These are phyloP conservation scores for Dioscorea alata DNA, from an alignment of 106 monocot species.

Conservation along the genomic window DNA sequence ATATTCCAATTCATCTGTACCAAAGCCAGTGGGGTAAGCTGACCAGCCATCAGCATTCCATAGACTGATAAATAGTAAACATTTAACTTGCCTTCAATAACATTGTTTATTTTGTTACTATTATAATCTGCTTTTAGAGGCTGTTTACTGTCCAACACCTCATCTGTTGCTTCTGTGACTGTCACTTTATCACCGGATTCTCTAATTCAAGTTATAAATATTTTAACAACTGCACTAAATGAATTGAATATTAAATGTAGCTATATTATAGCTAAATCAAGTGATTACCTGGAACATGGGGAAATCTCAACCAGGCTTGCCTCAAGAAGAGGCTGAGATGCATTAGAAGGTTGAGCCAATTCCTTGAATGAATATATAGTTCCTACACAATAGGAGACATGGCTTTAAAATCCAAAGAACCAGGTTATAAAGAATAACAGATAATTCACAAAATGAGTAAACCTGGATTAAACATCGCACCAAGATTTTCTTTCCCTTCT, in stretches of 20 bases:
- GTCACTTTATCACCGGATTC: conserved; percentile 10
- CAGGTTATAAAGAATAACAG: background rate
- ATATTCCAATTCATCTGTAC: conserved; percentile 17
- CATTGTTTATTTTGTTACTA: background rate
- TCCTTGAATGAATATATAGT: background rate
- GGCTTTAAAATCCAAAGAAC: background rate
- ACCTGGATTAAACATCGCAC: conserved; percentile 6
- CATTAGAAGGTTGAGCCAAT: conserved; percentile 17
- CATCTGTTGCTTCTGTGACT: conserved; percentile 4
- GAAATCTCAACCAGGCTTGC: conserved; percentile 10
- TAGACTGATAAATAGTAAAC: no score
- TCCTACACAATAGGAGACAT: conserved; percentile 13
- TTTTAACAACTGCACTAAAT: background rate
- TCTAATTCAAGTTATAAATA: conserved; percentile 11
- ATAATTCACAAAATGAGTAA: background rate
- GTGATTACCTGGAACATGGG: conserved; percentile 33
- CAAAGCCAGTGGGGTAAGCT: conserved; percentile 5
- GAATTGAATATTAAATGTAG: background rate
- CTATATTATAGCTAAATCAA: background rate
- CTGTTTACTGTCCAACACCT: conserved; percentile 4
- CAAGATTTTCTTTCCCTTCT: conserved; percentile 12
- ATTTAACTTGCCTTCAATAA: conserved; percentile 13
- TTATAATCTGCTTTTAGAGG: conserved; percentile 5
- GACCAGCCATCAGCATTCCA: no score
- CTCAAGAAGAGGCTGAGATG: conserved; percentile 26